phyloP scores from a whole-genome alignment of 306 rosid species.

The Mucuna pruriens region DNA sequence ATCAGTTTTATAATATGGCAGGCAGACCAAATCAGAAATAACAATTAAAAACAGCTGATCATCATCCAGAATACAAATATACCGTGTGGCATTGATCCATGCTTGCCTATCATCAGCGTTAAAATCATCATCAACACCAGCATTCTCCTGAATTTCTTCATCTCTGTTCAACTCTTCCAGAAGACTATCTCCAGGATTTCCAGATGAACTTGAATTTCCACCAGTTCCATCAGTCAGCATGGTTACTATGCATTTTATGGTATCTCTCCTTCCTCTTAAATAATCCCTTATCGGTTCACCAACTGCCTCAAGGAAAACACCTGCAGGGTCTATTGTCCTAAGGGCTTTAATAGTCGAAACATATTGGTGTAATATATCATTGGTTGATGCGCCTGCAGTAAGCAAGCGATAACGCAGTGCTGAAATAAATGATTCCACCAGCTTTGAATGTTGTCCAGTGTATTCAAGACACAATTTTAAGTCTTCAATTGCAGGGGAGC shows the following conservation, averaged over 20 bases:
- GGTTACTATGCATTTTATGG: slow-evolving; percentile 95
- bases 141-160: slow-evolving; percentile 85
- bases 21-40: slow-evolving; percentile 16
- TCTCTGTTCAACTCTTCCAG: slow-evolving; percentile 97
- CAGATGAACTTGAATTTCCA: slow-evolving; percentile 80
- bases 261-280: slow-evolving; percentile 95
- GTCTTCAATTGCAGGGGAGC: slow-evolving; percentile 97
- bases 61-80: slow-evolving; percentile 24
- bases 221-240: slow-evolving; percentile 97
- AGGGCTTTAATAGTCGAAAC: slow-evolving; percentile 96
- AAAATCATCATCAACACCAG: slow-evolving; percentile 81
- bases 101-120: slow-evolving; percentile 93
- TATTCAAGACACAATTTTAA: slow-evolving; percentile 87
- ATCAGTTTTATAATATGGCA: slow-evolving; percentile 24
- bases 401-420: slow-evolving; percentile 91
- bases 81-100: slow-evolving; percentile 86
- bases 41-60: slow-evolving; percentile 4
- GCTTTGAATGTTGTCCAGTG: slow-evolving; percentile 97
- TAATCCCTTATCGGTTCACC: slow-evolving; percentile 98
- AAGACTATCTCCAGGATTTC: slow-evolving; percentile 95
- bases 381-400: slow-evolving; percentile 99
- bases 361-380: slow-evolving; percentile 97
- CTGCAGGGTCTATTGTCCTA: slow-evolving; percentile 94
- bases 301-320: slow-evolving; percentile 96
- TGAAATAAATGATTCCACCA: slow-evolving; percentile 95